phyloP scores from a whole-genome alignment of 2,329 filamentous ascomycete genomes.

The Venturia nashicola region DNA sequence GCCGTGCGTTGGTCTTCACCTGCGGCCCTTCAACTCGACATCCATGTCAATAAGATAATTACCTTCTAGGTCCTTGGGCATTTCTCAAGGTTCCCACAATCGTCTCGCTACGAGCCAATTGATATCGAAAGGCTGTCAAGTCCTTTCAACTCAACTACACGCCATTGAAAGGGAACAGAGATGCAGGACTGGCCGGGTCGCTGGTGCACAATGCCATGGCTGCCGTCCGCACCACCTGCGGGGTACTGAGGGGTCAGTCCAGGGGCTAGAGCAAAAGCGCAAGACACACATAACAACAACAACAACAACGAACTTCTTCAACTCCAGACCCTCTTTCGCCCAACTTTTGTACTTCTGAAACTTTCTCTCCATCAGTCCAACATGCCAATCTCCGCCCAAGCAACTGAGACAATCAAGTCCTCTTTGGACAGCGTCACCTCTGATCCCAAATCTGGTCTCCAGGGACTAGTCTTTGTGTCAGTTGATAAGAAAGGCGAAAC shows the following conservation, averaged over 20 bases:
- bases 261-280: not conserved
- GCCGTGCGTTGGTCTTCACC: not conserved
- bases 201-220: not conserved
- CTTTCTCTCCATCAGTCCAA: not conserved
- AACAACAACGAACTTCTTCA: not conserved
- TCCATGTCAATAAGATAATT: too few relatives aligned
- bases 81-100: not conserved
- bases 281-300: not conserved
- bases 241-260: not conserved
- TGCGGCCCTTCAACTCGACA: not conserved
- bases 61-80: too few relatives aligned
- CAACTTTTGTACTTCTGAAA: not conserved
- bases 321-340: not conserved
- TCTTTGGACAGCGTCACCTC: constrained; percentile 26
- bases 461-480: constrained; percentile 34
- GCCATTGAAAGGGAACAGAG: not conserved
- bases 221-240: not conserved
- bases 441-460: constrained; percentile 29
- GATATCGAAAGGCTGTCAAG: not conserved
- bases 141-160: not conserved
- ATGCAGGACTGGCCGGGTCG: not conserved
- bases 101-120: not conserved
- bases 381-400: constrained; percentile 15
- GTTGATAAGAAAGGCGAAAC: constrained; percentile 37
- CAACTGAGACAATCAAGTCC: constrained; percentile 22